Evolutionary conservation across 441 rosid species (phyloP), one percentile per base, ranked within the genome.

Genomic region (Pelargonium myrrhifolium): DNA sequence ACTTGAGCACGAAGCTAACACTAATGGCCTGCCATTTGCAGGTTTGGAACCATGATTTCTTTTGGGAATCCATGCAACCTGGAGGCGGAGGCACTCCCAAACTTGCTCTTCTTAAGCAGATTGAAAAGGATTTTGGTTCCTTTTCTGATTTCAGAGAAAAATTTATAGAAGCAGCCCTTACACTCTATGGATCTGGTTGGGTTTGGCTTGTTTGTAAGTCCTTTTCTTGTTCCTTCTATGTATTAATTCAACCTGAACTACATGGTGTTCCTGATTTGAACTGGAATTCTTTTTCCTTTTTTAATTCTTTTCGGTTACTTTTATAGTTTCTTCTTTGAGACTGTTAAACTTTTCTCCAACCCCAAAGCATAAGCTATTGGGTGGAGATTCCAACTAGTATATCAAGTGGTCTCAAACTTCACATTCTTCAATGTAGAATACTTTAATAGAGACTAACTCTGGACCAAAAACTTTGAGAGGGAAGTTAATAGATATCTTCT

Each of bases 11-110:
- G 47, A 63, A 49, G 62, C 35, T 58, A 28, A 21, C 12, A 56
- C 10, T 59, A 53, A 39, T 47, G 68, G 62, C 12, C 60, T 24
- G 21, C 61, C 17, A 28, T 63, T 76, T 20, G 69, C 76, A 90
- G 98, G 91, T 89, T 26, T 93, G 94, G 92, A 93, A 90, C 82
- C 97, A 93, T 79, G 88, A 90, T 71, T 93, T 90, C 82, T 93
- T 93, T 68, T 93, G 98, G 98, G 98, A 90, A 78, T 93, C 98
- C 11, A 90, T 93, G 97, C 92, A 87, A 81, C 98, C 97, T 68
- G 92, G 91, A 55, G 98, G 96, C 18, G 96, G 98, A 22, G 83
- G 77, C 73, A 66, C 75, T 81, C 92, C 97, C 35, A 56, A 74
- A 78, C 86, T 83, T 71, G 98, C 91, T 73, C 78, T 90, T 55